These are phyloP conservation scores for Ricinus communis DNA, from an alignment of 345 rosid genomes.

Conservation along the genomic window DNA sequence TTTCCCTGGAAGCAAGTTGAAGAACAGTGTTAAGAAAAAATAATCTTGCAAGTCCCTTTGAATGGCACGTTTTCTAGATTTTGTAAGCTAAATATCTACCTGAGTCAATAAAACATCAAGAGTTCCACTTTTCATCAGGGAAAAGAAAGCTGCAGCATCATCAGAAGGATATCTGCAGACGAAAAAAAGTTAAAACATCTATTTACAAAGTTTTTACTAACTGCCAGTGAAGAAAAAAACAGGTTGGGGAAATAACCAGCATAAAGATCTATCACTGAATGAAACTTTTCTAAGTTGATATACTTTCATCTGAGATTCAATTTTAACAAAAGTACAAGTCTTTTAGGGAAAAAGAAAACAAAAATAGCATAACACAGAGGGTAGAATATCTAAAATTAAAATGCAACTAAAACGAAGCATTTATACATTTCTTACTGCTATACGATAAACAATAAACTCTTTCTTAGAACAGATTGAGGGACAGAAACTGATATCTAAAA, in stretches of 20 bases:
- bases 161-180: conserved; percentile 41
- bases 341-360: background rate
- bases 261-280: background rate
- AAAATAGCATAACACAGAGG: background rate
- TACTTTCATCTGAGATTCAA: background rate
- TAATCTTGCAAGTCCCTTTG: background rate
- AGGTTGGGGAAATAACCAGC: background rate
- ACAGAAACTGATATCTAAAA: too few species aligned
- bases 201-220: conserved; percentile 6
- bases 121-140: conserved; percentile 44
- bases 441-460: background rate
- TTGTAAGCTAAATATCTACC: conserved; percentile 29
- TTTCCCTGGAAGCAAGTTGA: conserved; percentile 48
- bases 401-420: background rate
- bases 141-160: conserved; percentile 33
- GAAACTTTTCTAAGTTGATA: background rate
- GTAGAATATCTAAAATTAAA: background rate
- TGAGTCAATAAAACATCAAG: conserved; percentile 47
- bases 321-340: background rate
- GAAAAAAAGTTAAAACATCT: conserved; percentile 2
- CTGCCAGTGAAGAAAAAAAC: background rate
- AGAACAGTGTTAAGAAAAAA: background rate
- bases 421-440: background rate
- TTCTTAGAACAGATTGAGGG: too few species aligned
- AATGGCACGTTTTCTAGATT: too few species aligned